These are phyloP conservation scores for Kokia cookei DNA, from an alignment of 441 rosid species.

Conservation along the genomic window DNA sequence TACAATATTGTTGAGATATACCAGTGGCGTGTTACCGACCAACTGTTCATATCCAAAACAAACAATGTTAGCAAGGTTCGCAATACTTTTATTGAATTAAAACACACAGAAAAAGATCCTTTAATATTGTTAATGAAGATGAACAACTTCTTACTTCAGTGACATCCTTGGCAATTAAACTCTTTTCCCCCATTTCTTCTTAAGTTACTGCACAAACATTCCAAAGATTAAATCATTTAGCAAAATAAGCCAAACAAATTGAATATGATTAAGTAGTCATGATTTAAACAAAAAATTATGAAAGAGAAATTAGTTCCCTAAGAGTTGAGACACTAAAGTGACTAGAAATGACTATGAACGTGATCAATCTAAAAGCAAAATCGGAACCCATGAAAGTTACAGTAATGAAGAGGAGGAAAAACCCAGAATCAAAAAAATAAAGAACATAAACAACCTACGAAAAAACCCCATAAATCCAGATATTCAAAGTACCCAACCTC, in stretches of 20 bases:
- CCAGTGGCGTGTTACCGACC: slow-evolving; percentile 52
- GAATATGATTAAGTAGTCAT: background rate
- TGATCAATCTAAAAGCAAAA: background rate
- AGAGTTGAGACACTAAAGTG: background rate
- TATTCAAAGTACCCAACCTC: background rate
- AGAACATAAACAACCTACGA: background rate
- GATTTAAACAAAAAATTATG: background rate
- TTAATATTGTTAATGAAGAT: background rate
- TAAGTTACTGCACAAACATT: slow-evolving; percentile 1
- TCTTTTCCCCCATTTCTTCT: slow-evolving; percentile 21
- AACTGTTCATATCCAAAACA: slow-evolving; percentile 18
- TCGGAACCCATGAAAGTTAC: background rate
- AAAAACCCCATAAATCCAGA: background rate
- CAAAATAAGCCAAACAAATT: background rate
- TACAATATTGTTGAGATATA: slow-evolving; percentile 49
- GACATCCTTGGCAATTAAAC: slow-evolving; percentile 41
- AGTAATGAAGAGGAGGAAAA: background rate
- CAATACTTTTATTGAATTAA: background rate
- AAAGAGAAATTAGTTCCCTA: background rate
- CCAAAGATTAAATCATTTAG: background rate
- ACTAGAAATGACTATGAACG: background rate
- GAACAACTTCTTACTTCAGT: slow-evolving; percentile 31
- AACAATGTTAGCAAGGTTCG: background rate
- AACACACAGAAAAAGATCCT: background rate
- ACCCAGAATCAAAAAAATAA: background rate